Conservation (phyloP, 345 rosid genomes). For the Rubroshorea leprosula region DNA sequence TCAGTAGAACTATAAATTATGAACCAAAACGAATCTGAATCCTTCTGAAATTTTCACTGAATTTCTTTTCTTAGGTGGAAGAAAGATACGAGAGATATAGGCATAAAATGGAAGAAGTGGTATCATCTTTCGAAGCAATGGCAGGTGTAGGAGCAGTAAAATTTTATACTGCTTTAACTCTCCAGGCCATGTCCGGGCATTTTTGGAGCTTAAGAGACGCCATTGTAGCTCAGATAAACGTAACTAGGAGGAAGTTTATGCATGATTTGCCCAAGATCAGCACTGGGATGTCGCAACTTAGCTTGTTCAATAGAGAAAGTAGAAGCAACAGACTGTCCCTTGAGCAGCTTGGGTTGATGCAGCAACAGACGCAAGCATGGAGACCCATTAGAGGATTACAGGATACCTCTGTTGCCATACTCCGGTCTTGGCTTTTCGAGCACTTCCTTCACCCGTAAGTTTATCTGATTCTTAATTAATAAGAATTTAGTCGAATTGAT, state of each 20-base stretch:
- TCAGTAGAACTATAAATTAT: constrained; percentile 21
- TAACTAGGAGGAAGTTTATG: constrained; percentile 31
- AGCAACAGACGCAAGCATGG: constrained; percentile 74
- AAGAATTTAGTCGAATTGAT: too few species aligned
- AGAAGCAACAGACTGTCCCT: constrained; percentile 42
- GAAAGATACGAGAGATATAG: constrained; percentile 57
- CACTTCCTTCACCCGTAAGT: constrained; percentile 94
- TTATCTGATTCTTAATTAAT: too few species aligned
- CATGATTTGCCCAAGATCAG: constrained; percentile 44
- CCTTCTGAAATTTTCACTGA: constrained; percentile 4
- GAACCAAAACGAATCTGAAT: too few species aligned
- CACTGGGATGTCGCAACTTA: constrained; percentile 52
- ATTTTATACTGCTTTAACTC: constrained; percentile 64
- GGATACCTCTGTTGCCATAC: constrained; percentile 68
- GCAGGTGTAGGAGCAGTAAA: constrained; percentile 73
- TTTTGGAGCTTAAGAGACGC: constrained; percentile 68
- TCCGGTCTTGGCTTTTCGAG: constrained; percentile 90
- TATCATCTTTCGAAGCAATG: constrained; percentile 58
- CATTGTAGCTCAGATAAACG: constrained; percentile 51
- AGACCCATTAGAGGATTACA: constrained; percentile 87
- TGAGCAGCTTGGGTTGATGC: constrained; percentile 64
- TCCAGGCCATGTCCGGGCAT: constrained; percentile 89
- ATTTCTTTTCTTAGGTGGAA: constrained; percentile 49
- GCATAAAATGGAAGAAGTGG: constrained; percentile 59
- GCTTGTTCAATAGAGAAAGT: constrained; percentile 48